Evolutionary conservation across 163 green algal species (phyloP), one percentile per base, ranked within the genome.

Genomic region (Prototheca cutis): DNA sequence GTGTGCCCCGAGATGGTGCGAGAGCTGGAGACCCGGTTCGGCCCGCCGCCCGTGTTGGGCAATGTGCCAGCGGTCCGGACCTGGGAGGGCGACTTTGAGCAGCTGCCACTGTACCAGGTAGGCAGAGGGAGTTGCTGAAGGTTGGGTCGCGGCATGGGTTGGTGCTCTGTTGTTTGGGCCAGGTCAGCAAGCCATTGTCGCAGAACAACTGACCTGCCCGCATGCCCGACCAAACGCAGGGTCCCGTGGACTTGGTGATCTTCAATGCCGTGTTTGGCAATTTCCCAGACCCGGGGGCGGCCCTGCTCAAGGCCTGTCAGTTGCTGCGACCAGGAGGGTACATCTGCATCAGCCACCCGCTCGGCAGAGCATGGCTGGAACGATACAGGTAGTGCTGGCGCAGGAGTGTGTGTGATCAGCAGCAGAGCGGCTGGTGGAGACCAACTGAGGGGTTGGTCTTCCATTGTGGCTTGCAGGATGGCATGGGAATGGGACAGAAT

Each of bases 211-310:
- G n/a, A n/a, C n/a, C n/a, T n/a, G n/a, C n/a, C n/a, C n/a, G n/a
- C n/a, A n/a, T n/a, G n/a, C n/a, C n/a, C n/a, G n/a, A n/a, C n/a
- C n/a, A 36, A 15, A 4, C 55, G 60, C 73, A 81, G 67, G 86
- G 79, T 4, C 71, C 74, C 15, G 83, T 76, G 59, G 75, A 90
- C 55, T 78, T 71, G 17, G 68, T 84, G 10, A 74, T 87, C 54
- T 83, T 93, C 68, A 92, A 92, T 40, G 61, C 78, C 2, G 73
- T 88, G 15, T 87, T 93, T 59, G 80, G 77, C 36, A 87, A 89
- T 63, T 40, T 94, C 47, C 45, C 63, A 2, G 71, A 86, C 39
- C 75, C 65, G 29, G 63, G 63, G 1, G 65, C 73, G 19, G 70
- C 72, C 0, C 74, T 94, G 19, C 52, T 81, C 30, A 34, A 49